Conservation (phyloP, 495 filamentous ascomycete species). For the Penicillium crystallinum region DNA sequence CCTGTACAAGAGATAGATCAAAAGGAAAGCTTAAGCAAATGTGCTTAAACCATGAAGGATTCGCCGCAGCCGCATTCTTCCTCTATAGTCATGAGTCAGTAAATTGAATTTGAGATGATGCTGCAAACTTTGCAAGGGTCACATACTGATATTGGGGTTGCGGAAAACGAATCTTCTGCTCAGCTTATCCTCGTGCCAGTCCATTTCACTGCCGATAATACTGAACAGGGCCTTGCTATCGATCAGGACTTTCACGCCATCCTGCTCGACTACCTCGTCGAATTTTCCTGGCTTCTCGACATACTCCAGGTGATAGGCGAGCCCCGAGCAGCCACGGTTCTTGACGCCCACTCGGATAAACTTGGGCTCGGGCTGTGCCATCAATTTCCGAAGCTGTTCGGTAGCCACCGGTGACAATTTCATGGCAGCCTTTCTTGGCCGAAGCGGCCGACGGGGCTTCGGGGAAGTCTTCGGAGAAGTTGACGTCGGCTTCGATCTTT, state of each 20-base stretch:
- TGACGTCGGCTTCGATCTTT: slow-evolving; percentile 47
- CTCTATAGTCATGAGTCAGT: slow-evolving; percentile 55
- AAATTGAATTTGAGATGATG: not conserved
- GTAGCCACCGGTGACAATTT: slow-evolving; percentile 75
- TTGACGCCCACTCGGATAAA: slow-evolving; percentile 90
- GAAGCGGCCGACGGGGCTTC: slow-evolving; percentile 58
- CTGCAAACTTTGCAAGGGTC: not conserved
- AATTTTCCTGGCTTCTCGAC: slow-evolving; percentile 83
- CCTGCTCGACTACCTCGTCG: slow-evolving; percentile 91
- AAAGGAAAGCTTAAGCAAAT: slow-evolving; percentile 56
- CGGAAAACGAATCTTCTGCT: slow-evolving; percentile 85
- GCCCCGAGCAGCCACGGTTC: slow-evolving; percentile 90
- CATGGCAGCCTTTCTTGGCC: slow-evolving; percentile 86
- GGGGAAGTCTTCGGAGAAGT: slow-evolving; percentile 28
- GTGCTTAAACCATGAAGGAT: slow-evolving; percentile 77
- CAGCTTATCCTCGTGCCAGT: slow-evolving; percentile 95
- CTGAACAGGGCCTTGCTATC: slow-evolving; percentile 96
- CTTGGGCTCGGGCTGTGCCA: slow-evolving; percentile 80
- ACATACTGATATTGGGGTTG: slow-evolving; percentile 98
- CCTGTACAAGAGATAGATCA: slow-evolving; percentile 11
- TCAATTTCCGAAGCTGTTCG: slow-evolving; percentile 64
- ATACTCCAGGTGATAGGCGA: slow-evolving; percentile 94
- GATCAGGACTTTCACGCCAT: slow-evolving; percentile 91
- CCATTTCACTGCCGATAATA: slow-evolving; percentile 98
- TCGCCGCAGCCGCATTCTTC: slow-evolving; percentile 96